phyloP scores from a whole-genome alignment of 169 alveolate species.

The Perkinsus chesapeaki region DNA sequence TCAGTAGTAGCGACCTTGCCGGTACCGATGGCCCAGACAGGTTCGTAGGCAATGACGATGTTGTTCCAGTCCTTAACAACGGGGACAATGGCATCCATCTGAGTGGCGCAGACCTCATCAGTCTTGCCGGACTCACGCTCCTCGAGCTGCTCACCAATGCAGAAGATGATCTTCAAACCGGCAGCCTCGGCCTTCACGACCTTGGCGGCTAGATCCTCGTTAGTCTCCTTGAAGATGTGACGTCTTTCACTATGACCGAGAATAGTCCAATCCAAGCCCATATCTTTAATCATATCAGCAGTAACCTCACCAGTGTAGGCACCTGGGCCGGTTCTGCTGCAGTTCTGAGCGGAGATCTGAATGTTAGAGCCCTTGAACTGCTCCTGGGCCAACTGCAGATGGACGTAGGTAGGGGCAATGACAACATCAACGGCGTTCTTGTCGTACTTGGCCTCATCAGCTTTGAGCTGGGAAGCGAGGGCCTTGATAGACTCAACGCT shows the following conservation, averaged over 20 bases:
- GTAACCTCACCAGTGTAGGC: constrained; percentile 96
- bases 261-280: constrained; percentile 86
- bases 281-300: constrained; percentile 81
- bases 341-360: constrained; percentile 83
- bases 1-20: constrained; percentile 94
- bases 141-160: constrained; percentile 92
- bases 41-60: constrained; percentile 97
- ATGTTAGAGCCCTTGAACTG: constrained; percentile 43
- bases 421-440: constrained; percentile 53
- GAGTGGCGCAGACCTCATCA: constrained; percentile 77
- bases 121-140: constrained; percentile 89
- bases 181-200: constrained; percentile 61
- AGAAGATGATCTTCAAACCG: constrained; percentile 47
- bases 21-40: constrained; percentile 99
- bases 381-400: constrained; percentile 59
- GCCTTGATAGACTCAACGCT: constrained; percentile 58
- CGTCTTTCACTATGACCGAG: constrained; percentile 98
- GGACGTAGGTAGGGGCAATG: constrained; percentile 78
- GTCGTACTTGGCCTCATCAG: background rate
- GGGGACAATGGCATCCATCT: constrained; percentile 63
- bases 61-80: constrained; percentile 69
- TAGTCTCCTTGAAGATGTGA: constrained; percentile 83
- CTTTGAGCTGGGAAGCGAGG: constrained; percentile 38
- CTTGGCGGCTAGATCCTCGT: constrained; percentile 87
- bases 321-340: constrained; percentile 84